Conservation (phyloP, 306 rosid genomes). For the Malus fusca region DNA sequence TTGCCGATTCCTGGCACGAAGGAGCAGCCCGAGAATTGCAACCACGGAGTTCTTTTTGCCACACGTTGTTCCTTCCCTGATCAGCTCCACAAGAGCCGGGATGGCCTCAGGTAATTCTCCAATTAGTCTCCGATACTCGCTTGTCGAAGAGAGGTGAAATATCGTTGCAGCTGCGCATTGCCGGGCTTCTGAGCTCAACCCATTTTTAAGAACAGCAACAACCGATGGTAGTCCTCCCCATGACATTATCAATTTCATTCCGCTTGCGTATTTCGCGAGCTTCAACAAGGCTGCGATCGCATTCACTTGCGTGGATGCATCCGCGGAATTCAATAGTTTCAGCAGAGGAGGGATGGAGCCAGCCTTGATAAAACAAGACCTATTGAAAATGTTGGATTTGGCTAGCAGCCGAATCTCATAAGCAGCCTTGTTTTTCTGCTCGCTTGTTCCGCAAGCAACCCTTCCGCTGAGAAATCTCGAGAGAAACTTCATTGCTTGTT, state of each 20-base stretch:
- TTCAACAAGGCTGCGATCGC: conserved; percentile 60
- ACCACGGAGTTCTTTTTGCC: conserved; percentile 75
- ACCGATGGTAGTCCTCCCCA: conserved; percentile 38
- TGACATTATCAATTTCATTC: conserved; percentile 39
- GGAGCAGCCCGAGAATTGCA: conserved; percentile 61
- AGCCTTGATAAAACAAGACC: conserved; percentile 53
- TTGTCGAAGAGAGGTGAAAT: conserved; percentile 57
- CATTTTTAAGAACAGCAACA: conserved; percentile 38
- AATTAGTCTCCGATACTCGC: conserved; percentile 41
- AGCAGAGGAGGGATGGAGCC: conserved; percentile 51
- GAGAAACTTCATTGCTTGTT: conserved; percentile 47
- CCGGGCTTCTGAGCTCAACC: conserved; percentile 41
- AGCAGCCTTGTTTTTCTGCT: conserved; percentile 57
- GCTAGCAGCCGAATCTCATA: conserved; percentile 64
- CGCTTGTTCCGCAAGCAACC: conserved; percentile 47
- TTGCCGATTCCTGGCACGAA: conserved; percentile 37
- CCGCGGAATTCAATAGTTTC: conserved; percentile 27
- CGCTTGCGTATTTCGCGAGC: conserved; percentile 55
- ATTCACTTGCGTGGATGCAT: conserved; percentile 40
- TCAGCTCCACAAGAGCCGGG: conserved; percentile 41
- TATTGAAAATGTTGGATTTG: conserved; percentile 55
- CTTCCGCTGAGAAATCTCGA: conserved; percentile 40
- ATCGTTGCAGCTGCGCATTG: conserved; percentile 63
- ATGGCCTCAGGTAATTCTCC: conserved; percentile 52
- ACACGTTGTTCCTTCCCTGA: conserved; percentile 48